Base-by-base conservation (phyloP, 2,329 filamentous ascomycete species). In the Hirsutella minnesotensis region DNA sequence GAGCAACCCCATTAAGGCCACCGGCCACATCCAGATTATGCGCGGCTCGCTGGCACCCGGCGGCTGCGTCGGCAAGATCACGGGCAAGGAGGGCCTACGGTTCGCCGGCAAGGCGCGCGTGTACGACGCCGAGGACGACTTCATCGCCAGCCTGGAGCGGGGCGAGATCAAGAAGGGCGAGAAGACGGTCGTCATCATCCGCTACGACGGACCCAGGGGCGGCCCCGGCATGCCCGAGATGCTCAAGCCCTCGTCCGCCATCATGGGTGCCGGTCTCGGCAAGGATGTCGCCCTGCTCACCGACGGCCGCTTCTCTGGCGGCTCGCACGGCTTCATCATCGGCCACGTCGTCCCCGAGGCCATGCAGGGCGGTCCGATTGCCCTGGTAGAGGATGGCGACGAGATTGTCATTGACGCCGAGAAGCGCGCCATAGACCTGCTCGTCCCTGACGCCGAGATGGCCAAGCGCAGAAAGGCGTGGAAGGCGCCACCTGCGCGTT, bases 221-320 rank as follows among this genome's bases (percentile, higher is more conserved):
- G 89, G 89, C 0, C 89, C 89, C 1, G 89, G 89, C 45, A 95
- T 95, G 83, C 89, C 88, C 27, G 89, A 95, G 67, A 90, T 94
- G 72, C 70, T 95, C 48, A 94, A 94, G 70, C 86, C 89, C n/a
- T 85, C 78, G 42, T 88, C 86, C 0, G 86, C 88, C 40, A 84
- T 95, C 56, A 95, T 95, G 86, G 89, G 89, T 42, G 86, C 87
- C 5, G 84, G 83, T 31, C 75, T 95, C 36, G 81, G 81, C 52
- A 73, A 84, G 54, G 81, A 86, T 52, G 79, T 86, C 13, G 83
- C 83, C 1, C 74, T 87, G 38, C 71, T 87, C 47, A 86, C 83
- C 2, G 82, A 88, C 53, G 79, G 79, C 0, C 77, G 84, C 33
- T 89, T 87, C 70, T 83, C 78, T 9, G 87, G 87, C 45, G 87